phyloP scores from a whole-genome alignment of 2,329 filamentous ascomycete genomes.

The Arthrobotrys musiformis region DNA sequence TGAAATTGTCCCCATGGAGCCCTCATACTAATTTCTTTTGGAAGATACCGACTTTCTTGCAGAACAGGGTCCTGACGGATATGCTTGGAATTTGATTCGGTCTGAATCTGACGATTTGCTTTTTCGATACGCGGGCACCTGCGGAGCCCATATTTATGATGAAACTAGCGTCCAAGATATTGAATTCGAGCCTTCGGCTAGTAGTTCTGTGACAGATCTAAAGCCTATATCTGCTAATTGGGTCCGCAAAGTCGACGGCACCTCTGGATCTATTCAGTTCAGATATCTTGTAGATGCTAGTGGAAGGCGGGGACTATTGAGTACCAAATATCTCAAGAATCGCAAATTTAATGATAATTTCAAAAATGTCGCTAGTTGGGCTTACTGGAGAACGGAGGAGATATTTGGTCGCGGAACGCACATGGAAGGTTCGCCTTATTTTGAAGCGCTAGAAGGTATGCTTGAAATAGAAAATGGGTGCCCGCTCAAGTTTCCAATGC shows the following conservation, averaged over 20 bases:
- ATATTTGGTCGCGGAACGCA: slow-evolving; percentile 62
- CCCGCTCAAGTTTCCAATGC: too few relatives aligned
- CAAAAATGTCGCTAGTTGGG: slow-evolving; percentile 68
- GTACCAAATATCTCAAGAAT: slow-evolving; percentile 67
- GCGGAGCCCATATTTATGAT: too few relatives aligned
- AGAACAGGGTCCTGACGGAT: slow-evolving; percentile 62
- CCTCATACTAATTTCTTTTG: neutral
- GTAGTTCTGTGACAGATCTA: too few relatives aligned
- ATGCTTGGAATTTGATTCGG: slow-evolving; percentile 66
- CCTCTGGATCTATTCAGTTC: slow-evolving; percentile 64
- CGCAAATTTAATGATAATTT: slow-evolving; percentile 65
- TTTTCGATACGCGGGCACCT: slow-evolving; percentile 63
- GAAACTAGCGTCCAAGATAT: too few relatives aligned
- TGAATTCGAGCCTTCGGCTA: too few relatives aligned
- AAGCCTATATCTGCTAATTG: slow-evolving; percentile 63
- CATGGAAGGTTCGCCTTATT: slow-evolving; percentile 63
- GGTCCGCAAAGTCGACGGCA: slow-evolving; percentile 60
- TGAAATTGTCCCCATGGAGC: neutral
- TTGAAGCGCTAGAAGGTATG: slow-evolving; percentile 65
- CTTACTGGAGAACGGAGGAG: slow-evolving; percentile 64
- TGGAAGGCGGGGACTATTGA: slow-evolving; percentile 65
- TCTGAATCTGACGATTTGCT: slow-evolving; percentile 66
- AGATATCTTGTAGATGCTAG: slow-evolving; percentile 67
- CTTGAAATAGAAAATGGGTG: too few relatives aligned
- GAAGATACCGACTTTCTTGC: slow-evolving; percentile 65